These are phyloP conservation scores for Schwanniomyces vanrijiae DNA, from an alignment of 805 yeast genomes.

Conservation along the genomic window DNA sequence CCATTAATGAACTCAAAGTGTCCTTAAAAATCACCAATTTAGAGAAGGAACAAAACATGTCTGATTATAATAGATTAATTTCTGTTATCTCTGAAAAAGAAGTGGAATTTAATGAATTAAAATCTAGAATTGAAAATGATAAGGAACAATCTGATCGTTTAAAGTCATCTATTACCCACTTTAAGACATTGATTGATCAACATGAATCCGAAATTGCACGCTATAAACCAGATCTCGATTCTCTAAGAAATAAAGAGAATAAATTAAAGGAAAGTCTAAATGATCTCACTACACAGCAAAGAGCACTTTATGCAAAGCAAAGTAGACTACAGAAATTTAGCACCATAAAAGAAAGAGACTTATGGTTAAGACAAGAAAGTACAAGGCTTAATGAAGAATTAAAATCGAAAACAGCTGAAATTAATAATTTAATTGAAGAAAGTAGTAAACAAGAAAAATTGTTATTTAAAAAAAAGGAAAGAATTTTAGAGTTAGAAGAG, in stretches of 20 bases:
- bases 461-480: slow-evolving; percentile 14
- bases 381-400: slow-evolving; percentile 28
- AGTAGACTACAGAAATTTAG: slow-evolving; percentile 64
- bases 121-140: slow-evolving; percentile 30
- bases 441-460: slow-evolving; percentile 23
- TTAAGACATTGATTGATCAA: slow-evolving; percentile 27
- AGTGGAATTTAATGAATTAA: slow-evolving; percentile 45
- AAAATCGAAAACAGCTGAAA: slow-evolving; percentile 19
- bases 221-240: slow-evolving; percentile 41
- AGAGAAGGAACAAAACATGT: slow-evolving; percentile 56
- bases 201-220: slow-evolving; percentile 37
- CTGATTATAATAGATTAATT: slow-evolving; percentile 50
- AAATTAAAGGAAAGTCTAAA: slow-evolving; percentile 37
- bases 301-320: slow-evolving; percentile 65
- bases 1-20: slow-evolving; percentile 48
- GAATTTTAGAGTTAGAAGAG: slow-evolving; percentile 13
- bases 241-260: slow-evolving; percentile 41
- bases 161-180: slow-evolving; percentile 16
- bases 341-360: slow-evolving; percentile 58
- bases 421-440: slow-evolving; percentile 21
- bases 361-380: slow-evolving; percentile 63
- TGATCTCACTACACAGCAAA: slow-evolving; percentile 51
- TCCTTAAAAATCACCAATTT: slow-evolving; percentile 51
- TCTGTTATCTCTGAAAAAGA: slow-evolving; percentile 49
- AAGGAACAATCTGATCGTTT: slow-evolving; percentile 27